A percentile compares a stretch with the other conserved stretches of the same genome.
Conservation (phyloP, 2,329 filamentous ascomycete species). For the Cryoendolithus antarcticus region DNA sequence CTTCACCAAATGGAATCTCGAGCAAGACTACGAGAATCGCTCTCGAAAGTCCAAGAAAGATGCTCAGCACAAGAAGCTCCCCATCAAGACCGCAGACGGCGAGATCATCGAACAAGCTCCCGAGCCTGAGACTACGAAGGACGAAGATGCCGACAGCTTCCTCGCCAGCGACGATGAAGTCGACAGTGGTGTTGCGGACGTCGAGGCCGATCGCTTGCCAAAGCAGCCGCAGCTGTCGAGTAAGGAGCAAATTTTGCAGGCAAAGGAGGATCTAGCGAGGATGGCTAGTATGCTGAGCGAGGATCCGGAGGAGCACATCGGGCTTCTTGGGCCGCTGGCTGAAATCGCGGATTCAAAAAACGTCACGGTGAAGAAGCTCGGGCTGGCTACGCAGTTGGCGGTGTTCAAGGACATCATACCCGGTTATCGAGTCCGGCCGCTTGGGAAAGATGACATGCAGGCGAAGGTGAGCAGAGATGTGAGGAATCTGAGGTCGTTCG, state of each 20-base stretch:
- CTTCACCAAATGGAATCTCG: slow-evolving; percentile 67
- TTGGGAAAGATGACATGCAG: slow-evolving; percentile 59
- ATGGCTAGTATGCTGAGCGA: slow-evolving; percentile 74
- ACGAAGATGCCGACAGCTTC: slow-evolving; percentile 51
- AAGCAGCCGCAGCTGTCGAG: slow-evolving; percentile 55
- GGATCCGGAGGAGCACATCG: slow-evolving; percentile 80
- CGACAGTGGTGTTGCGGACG: slow-evolving; percentile 32
- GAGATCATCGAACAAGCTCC: slow-evolving; percentile 39
- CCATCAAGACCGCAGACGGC: slow-evolving; percentile 78
- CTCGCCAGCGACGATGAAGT: slow-evolving; percentile 43
- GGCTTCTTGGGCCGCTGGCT: slow-evolving; percentile 64
- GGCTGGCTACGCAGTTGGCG: slow-evolving; percentile 72
- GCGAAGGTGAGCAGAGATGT: slow-evolving; percentile 89
- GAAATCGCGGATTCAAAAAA: slow-evolving; percentile 60
- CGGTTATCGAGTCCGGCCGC: slow-evolving; percentile 82
- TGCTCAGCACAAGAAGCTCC: slow-evolving; percentile 62
- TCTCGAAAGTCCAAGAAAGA: slow-evolving; percentile 63
- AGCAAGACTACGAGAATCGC: slow-evolving; percentile 77
- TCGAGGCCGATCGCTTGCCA: slow-evolving; percentile 33
- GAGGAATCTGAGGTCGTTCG: slow-evolving; percentile 65
- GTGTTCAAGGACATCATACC: slow-evolving; percentile 95
- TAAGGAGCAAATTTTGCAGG: slow-evolving; percentile 67
- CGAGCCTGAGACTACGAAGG: slow-evolving; percentile 24
- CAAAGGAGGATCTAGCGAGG: slow-evolving; percentile 84
- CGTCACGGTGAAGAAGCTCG: slow-evolving; percentile 68